Conservation (phyloP, 164 flowering plant species). For the Berberis thunbergii region DNA sequence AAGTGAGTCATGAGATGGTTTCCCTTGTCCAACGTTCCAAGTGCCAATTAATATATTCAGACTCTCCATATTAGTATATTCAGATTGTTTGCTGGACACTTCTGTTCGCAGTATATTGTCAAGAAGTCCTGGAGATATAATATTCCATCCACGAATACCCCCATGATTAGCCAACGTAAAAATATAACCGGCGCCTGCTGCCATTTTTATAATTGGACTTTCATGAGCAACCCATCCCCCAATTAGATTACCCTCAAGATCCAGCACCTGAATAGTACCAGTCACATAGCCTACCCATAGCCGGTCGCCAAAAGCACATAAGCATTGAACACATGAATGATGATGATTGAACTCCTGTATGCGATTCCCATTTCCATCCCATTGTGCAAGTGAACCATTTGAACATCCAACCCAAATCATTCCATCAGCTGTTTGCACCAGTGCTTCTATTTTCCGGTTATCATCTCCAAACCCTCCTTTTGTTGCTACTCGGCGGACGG, state of each 20-base stretch:
- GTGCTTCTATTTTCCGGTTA: conserved; percentile 63
- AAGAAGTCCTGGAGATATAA: conserved; percentile 73
- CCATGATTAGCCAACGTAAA: conserved; percentile 93
- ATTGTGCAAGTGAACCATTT: conserved; percentile 76
- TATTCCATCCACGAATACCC: conserved; percentile 90
- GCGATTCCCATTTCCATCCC: conserved; percentile 92
- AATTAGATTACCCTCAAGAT: conserved; percentile 70
- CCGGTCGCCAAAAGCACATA: conserved; percentile 68
- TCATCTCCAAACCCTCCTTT: conserved; percentile 72
- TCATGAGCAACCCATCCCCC: conserved; percentile 90
- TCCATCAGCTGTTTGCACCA: conserved; percentile 58
- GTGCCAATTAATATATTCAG: conserved; percentile 70
- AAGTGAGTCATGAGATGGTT: conserved; percentile 70
- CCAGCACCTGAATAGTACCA: conserved; percentile 68
- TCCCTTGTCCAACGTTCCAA: conserved; percentile 99
- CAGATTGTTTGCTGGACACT: conserved; percentile 44
- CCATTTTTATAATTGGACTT: conserved; percentile 65
- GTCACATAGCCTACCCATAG: conserved; percentile 83
- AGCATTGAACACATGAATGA: conserved; percentile 54
- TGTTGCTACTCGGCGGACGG: conserved; percentile 84
- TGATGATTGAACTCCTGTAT: conserved; percentile 60
- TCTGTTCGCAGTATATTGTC: conserved; percentile 64
- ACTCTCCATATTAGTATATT: conserved; percentile 47
- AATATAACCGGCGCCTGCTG: conserved; percentile 53
- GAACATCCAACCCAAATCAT: conserved; percentile 85